Conservation (phyloP, 108 stramenopile species). For the Thalassiosira profunda region DNA sequence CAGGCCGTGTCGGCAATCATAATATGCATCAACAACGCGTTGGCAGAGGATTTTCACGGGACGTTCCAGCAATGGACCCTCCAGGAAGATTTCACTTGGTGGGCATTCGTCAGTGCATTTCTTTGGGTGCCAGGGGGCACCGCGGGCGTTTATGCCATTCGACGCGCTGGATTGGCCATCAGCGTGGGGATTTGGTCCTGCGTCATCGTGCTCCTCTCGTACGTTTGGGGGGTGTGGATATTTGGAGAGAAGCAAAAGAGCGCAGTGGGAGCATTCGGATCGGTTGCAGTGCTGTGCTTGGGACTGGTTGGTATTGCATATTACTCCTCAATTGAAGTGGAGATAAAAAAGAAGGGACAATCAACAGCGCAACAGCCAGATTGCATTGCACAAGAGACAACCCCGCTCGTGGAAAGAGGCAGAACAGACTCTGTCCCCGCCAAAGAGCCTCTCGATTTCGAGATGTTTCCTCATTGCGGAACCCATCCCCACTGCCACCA, state of each 20-base stretch:
- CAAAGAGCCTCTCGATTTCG: slow-evolving; percentile 39
- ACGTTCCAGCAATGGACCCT: slow-evolving; percentile 32
- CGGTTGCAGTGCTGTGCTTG: slow-evolving; percentile 53
- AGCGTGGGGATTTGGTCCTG: slow-evolving; percentile 78
- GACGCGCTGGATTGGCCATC: slow-evolving; percentile 80
- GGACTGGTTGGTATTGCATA: slow-evolving; percentile 84
- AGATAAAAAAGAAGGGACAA: neutral
- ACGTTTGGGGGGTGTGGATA: slow-evolving; percentile 77
- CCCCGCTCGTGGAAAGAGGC: slow-evolving; percentile 8
- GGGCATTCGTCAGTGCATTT: slow-evolving; percentile 64
- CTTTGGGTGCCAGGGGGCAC: slow-evolving; percentile 82
- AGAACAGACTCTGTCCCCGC: slow-evolving; percentile 7
- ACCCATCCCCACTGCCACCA: slow-evolving; percentile 38
- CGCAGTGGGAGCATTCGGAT: slow-evolving; percentile 43
- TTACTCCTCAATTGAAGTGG: slow-evolving; percentile 54
- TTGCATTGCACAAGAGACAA: slow-evolving; percentile 7
- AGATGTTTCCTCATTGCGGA: slow-evolving; percentile 39
- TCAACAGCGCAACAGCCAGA: neutral
- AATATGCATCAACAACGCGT: neutral
- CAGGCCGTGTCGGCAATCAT: too few species aligned
- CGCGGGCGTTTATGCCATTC: slow-evolving; percentile 83
- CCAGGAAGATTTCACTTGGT: slow-evolving; percentile 51
- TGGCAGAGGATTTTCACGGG: neutral
- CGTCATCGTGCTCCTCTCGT: slow-evolving; percentile 78
- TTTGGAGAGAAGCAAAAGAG: slow-evolving; percentile 78